A percentile compares a stretch with the other conserved stretches of the same genome.
Conservation (phyloP, 2,329 filamentous ascomycete species). For the Fusarium tanahbumbuense region DNA sequence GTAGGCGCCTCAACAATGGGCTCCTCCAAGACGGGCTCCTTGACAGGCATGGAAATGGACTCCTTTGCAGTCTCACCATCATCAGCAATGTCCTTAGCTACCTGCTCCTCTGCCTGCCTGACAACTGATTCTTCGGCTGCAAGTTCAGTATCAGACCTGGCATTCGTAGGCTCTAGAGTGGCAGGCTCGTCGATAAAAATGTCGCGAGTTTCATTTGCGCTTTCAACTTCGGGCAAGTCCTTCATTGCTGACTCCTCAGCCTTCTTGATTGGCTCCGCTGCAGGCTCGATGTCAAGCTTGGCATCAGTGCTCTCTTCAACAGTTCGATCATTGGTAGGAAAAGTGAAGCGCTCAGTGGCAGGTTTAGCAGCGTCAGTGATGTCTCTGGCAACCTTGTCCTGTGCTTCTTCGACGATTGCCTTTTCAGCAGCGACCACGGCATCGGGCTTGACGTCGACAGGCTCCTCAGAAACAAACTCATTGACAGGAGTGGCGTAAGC, state of each 20-base stretch:
- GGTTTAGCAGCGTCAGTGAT: not conserved
- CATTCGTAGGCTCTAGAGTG: not conserved
- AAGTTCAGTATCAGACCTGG: not conserved
- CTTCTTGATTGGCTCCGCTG: not conserved
- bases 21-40: not conserved
- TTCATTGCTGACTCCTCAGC: not conserved
- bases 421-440: not conserved
- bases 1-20: not conserved
- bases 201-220: not conserved
- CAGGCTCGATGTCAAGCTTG: not conserved
- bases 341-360: not conserved
- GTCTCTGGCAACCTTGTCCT: not conserved
- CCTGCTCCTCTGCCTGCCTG: not conserved
- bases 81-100: not conserved
- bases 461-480: conserved; percentile 3
- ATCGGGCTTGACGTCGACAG: not conserved
- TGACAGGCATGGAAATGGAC: not conserved
- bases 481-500: not conserved
- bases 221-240: not conserved
- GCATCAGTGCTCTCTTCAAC: not conserved
- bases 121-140: not conserved
- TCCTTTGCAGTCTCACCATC: not conserved
- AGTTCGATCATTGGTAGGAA: not conserved
- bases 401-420: not conserved
- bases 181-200: not conserved